A percentile compares a stretch with the other conserved stretches of the same genome.
Evolutionary conservation across 345 rosid genomes (phyloP).

Genomic region (Linum tenue): DNA sequence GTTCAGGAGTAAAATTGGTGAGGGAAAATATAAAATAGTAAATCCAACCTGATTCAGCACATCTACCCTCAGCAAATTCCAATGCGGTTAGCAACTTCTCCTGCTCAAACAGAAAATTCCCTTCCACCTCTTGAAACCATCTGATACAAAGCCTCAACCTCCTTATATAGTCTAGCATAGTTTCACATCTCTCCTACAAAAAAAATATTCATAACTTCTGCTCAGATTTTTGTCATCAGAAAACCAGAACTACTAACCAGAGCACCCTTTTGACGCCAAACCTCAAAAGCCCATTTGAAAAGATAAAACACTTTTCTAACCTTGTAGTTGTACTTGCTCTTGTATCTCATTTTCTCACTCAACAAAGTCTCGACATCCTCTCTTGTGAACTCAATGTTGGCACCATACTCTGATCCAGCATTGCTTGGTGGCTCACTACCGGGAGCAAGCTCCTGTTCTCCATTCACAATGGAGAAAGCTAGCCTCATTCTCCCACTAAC

Average conservation of each 20-base stretch:
- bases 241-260: neutral
- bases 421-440: conserved; percentile 30
- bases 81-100: conserved; percentile 61
- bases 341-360: conserved; percentile 29
- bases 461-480: conserved; percentile 26
- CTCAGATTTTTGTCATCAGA: neutral
- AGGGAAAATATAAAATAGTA: neutral
- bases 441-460: conserved; percentile 24
- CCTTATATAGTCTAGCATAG: conserved; percentile 84
- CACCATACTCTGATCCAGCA: conserved; percentile 38
- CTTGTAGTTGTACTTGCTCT: conserved; percentile 70
- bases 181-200: conserved; percentile 86
- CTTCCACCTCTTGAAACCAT: conserved; percentile 97
- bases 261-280: too few relatives aligned
- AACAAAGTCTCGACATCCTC: conserved; percentile 35
- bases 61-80: conserved; percentile 59
- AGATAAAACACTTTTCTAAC: conserved; percentile 21
- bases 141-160: conserved; percentile 84
- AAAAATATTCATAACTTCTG: conserved; percentile 13
- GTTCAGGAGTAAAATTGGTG: neutral
- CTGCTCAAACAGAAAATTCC: conserved; percentile 68
- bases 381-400: conserved; percentile 33
- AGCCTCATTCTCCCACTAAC: conserved; percentile 24
- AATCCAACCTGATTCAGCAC: conserved; percentile 67
- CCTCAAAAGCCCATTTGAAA: too few relatives aligned